Evolutionary conservation across 352 stramenopile species (phyloP), one percentile per base, ranked within the genome.

Genomic region (Elongisporangium undulatum): DNA sequence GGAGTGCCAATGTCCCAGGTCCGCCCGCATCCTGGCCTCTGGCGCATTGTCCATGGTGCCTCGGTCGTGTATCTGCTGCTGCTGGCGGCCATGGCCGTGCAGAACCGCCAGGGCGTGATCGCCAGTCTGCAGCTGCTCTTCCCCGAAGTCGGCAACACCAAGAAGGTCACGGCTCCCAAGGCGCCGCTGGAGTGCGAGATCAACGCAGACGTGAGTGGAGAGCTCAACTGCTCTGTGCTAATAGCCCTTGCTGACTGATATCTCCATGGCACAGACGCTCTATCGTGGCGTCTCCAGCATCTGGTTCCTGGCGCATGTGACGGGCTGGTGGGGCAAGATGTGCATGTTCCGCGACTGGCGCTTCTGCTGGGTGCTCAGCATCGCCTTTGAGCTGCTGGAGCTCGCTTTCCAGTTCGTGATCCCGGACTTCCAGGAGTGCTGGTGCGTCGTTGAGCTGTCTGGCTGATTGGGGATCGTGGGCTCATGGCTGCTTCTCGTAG

Each of bases 341-440:
- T 97, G 90, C 67, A 96, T 97, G 77, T 97, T 97, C 65, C 88
- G 90, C 22, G 90, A 97, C 76, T 97, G 90, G 90, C 71, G 84
- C n/a, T 90, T 97, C 49, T 97, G 90, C 66, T 97, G 85, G 89
- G 79, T 97, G 56, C 75, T 97, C 20, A 92, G 79, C 56, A 81
- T 97, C 50, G 77, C 85, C 53, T 98, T 98, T 59, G 92, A 98
- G 73, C 67, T 94, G 23, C 68, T 98, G 21, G 92, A 98, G 58
- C 74, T 96, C 16, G 77, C 88, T 15, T 68, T 96, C 17, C 82
- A 96, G 62, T 96, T 95, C 72, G 74, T 97, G 29, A 95, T 96
- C 51, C 85, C 92, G 0, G 91, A 98, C 64, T 98, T 98, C 63
- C 86, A 97, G 62, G 92, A 98, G 70, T 98, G 92, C 71, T 98